phyloP scores from a whole-genome alignment of 768 basidiomycete genomes.

The Trametes meyenii region DNA sequence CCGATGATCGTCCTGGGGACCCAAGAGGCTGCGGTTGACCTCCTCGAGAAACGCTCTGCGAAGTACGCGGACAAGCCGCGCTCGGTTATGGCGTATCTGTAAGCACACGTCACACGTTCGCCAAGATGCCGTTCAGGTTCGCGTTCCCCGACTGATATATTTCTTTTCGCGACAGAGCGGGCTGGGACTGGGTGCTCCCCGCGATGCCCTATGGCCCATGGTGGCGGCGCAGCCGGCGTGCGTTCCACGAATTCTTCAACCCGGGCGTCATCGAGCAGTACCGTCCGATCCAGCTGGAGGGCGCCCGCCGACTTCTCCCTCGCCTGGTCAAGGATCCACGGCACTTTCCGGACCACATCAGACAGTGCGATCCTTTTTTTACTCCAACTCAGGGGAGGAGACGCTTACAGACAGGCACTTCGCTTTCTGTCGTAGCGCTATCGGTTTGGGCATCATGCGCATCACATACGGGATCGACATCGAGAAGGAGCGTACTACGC shows the following conservation, averaged over 20 bases:
- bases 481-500: not conserved
- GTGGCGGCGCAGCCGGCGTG: constrained; percentile 8
- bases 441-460: constrained; percentile 24
- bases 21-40: constrained; percentile 16
- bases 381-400: too few species aligned
- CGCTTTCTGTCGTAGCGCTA: constrained; percentile 17
- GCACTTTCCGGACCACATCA: not conserved
- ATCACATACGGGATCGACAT: constrained; percentile 29
- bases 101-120: not conserved
- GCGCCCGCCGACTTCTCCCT: not conserved
- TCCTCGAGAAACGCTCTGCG: constrained; percentile 26
- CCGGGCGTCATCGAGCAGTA: not conserved
- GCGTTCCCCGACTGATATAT: too few species aligned
- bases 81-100: constrained; percentile 4
- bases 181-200: constrained; percentile 2
- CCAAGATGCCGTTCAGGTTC: too few species aligned
- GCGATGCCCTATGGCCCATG: constrained; percentile 4
- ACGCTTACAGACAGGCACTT: not conserved
- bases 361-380: constrained; percentile 10
- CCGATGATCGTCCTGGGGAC: constrained; percentile 21
- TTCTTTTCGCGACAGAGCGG: not conserved
- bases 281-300: not conserved
- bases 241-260: constrained; percentile 13
- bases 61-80: constrained; percentile 24
- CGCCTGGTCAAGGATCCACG: not conserved